Evolutionary conservation across 176 grass and related monocot genomes (phyloP).

Genomic region (Sorghum bicolor): Sorghum_bicolor_NCBIv3 NC_012878.2:58597001-58597500

Average conservation of each 20-base stretch:
- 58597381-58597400: conserved; percentile 81
- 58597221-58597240: not conserved
- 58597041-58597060: conserved; percentile 19
- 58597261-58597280: conserved; percentile 12
- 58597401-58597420: conserved; percentile 92
- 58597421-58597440: conserved; percentile 35
- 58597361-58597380: conserved; percentile 65
- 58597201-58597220: conserved; percentile 7
- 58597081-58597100: conserved; percentile 85
- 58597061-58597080: conserved; percentile 93
- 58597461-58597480: conserved; percentile 29
- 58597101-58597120: conserved; percentile 78
- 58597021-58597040: conserved; percentile 8
- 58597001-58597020: not conserved
- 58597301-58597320: conserved; percentile 25
- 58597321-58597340: conserved; percentile 87
- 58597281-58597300: conserved; percentile 21
- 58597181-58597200: conserved; percentile 83
- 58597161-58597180: conserved; percentile 88
- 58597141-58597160: conserved; percentile 86
- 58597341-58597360: conserved; percentile 76
- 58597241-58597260: not conserved
- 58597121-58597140: conserved; percentile 94
- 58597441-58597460: conserved; percentile 26
- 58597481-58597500: conserved; percentile 62